Conservation (phyloP, 768 basidiomycete species). For the Dioszegia aurantiaca region DNA sequence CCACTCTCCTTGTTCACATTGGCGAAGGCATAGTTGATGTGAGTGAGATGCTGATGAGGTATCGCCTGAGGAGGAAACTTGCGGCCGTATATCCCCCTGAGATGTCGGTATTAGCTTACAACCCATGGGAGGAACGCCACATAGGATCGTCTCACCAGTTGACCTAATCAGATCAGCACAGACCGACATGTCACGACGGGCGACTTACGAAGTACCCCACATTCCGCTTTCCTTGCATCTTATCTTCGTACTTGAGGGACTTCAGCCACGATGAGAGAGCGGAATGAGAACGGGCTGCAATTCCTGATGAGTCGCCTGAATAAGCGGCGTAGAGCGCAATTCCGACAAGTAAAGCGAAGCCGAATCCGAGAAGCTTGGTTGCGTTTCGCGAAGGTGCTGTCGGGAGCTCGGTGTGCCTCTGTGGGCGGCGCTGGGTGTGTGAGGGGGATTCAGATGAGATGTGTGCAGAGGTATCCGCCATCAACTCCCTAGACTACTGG, state of each 20-base stretch:
- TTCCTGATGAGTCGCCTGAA: no score
- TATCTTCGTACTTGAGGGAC: neutral
- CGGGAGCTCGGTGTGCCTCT: no score
- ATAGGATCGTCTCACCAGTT: conserved; percentile 30
- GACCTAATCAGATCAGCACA: conserved; percentile 25
- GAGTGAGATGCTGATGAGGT: conserved; percentile 80
- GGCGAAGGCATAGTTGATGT: conserved; percentile 90
- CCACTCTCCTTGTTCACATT: conserved; percentile 79
- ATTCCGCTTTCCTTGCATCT: conserved; percentile 19
- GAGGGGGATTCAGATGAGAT: no score
- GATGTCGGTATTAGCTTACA: neutral
- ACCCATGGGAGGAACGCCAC: no score
- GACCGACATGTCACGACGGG: neutral
- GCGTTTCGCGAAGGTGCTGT: no score
- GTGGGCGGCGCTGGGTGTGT: no score
- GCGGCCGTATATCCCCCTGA: conserved; percentile 87
- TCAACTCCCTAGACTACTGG: no score
- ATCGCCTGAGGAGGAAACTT: conserved; percentile 84
- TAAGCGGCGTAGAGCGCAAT: no score
- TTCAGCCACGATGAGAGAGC: neutral
- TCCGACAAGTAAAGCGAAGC: no score
- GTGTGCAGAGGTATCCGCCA: no score
- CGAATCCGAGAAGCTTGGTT: no score
- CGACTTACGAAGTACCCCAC: conserved; percentile 41
- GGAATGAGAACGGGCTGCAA: neutral